Conservation (phyloP, 345 rosid species). For the Corymbia maculata region DNA sequence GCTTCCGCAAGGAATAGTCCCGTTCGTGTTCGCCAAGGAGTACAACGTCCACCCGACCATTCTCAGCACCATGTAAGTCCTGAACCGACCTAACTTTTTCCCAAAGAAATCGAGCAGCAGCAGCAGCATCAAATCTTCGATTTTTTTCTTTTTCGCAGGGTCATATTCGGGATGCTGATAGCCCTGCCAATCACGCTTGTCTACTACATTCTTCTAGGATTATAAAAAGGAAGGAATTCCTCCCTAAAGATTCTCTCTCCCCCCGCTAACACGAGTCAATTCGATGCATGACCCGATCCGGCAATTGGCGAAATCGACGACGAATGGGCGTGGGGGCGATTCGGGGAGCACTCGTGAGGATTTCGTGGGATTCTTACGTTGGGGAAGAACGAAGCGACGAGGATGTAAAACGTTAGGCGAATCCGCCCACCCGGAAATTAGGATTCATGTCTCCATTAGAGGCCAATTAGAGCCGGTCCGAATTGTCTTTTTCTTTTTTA, state of each 20-base stretch:
- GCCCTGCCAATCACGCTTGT: constrained; percentile 87
- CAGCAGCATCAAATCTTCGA: not conserved
- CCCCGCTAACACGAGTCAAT: not conserved
- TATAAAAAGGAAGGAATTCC: constrained; percentile 12
- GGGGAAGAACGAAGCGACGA: not conserved
- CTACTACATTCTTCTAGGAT: constrained; percentile 79
- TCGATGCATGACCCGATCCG: not conserved
- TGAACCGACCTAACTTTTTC: not conserved
- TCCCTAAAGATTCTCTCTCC: not conserved
- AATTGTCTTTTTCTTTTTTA: not conserved
- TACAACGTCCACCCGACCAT: constrained; percentile 9
- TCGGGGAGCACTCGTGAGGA: not conserved
- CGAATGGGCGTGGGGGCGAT: not conserved
- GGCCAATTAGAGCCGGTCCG: constrained; percentile 10
- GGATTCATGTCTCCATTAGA: constrained; percentile 39
- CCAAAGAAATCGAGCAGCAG: not conserved
- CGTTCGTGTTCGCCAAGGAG: constrained; percentile 10
- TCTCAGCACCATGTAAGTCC: constrained; percentile 10
- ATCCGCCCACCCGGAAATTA: not conserved
- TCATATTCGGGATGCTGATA: constrained; percentile 92
- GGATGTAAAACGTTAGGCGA: not conserved
- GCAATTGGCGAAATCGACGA: not conserved
- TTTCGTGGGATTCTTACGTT: not conserved
- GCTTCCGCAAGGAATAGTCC: constrained; percentile 10
- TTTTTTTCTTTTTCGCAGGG: constrained; percentile 32